phyloP scores from a whole-genome alignment of 2,329 filamentous ascomycete genomes.

The Blumeria graminis region DNA sequence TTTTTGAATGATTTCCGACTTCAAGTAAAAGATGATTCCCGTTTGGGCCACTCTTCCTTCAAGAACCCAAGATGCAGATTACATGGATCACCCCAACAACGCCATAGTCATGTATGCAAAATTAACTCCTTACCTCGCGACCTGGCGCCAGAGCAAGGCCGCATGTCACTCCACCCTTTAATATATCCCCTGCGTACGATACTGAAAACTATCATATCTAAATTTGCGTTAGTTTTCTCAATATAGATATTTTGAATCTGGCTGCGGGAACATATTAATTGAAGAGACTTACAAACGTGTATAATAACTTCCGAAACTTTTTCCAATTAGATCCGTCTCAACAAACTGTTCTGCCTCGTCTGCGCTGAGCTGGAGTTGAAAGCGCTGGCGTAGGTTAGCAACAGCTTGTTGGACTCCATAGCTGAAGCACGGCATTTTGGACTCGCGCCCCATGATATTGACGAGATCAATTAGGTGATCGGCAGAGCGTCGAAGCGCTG shows the following conservation, averaged over 20 bases:
- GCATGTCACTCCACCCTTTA: constrained; percentile 17
- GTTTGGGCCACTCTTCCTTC: no score
- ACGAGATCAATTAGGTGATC: constrained; percentile 65
- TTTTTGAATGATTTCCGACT: no score
- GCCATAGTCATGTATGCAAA: no score
- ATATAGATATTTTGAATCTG: background rate
- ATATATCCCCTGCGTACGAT: constrained; percentile 71
- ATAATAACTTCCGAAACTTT: constrained; percentile 70
- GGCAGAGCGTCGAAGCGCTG: constrained; percentile 50
- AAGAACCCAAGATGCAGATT: no score
- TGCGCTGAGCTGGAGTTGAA: constrained; percentile 61
- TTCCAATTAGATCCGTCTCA: constrained; percentile 53
- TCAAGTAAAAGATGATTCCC: no score
- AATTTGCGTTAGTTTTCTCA: background rate
- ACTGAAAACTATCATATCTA: constrained; percentile 70
- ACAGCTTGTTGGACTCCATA: constrained; percentile 50
- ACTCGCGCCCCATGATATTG: constrained; percentile 62
- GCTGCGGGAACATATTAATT: background rate
- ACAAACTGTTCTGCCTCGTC: constrained; percentile 65
- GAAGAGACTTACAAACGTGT: constrained; percentile 44
- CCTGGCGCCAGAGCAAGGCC: no score
- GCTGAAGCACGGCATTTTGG: constrained; percentile 65
- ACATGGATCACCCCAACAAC: no score
- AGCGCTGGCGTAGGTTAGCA: constrained; percentile 43
- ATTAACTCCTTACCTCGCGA: no score